Evolutionary conservation across 1,139 yeast genomes (phyloP), one percentile per base, ranked within the genome.

Genomic region (Geotrichum candidum): DNA sequence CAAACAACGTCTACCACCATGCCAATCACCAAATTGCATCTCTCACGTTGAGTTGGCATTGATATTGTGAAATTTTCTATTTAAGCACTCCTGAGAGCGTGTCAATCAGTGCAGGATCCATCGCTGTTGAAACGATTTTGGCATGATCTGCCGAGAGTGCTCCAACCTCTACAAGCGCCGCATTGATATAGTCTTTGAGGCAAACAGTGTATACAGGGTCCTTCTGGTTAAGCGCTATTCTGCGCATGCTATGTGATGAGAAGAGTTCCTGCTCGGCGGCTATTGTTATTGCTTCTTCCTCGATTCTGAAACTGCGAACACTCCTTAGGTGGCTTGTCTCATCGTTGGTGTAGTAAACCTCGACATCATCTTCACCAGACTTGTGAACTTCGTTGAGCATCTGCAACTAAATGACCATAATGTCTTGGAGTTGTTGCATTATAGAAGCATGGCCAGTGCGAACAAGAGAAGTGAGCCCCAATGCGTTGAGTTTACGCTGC

Each of bases 311-410:
- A 7, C 45, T 56, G 15, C 59, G 56, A 33, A 51, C 54, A 9
- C 58, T 53, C 7, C 61, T 52, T 11, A 50, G 53, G 33, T 52
- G 51, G 31, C 55, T 53, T 33, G 57, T 25, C 54, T 70, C 73
- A 29, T 69, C 71, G 4, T 62, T 59, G 1, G 66, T 60, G 60
- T 72, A 68, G 59, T 72, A 73, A 1, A 67, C 64, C 23, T 69
- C 69, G 10, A 73, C 67, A 52, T 73, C 75, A 4, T 77, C 76
- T 15, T 69, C 74, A 7, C 78, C 73, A 67, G 89, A 96, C 62
- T 86, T 84, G 22, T 65, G 65, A 13, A 87, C 79, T 70, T 90
- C 96, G 68, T 90, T 97, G 59, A 88, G 72, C 64, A 88, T 79
- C 61, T 81, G 81, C 11, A 87, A 80, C 74, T 87, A 78, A 45